These are phyloP conservation scores for Suillus subluteus DNA, from an alignment of 768 basidiomycete species.

Conservation along the genomic window DNA sequence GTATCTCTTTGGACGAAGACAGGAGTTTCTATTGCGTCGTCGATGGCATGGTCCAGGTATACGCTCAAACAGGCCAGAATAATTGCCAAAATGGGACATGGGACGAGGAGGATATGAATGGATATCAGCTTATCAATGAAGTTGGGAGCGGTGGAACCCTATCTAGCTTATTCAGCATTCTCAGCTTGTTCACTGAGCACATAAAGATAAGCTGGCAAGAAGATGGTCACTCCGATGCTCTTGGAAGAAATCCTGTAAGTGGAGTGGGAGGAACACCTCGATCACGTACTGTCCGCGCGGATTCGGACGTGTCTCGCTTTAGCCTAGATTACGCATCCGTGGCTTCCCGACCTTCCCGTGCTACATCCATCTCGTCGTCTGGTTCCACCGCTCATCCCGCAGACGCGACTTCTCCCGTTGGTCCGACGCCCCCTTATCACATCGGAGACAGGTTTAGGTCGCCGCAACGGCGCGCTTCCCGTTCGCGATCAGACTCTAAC, in stretches of 20 bases:
- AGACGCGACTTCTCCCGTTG: conserved; percentile 27
- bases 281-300: conserved; percentile 42
- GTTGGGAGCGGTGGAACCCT: conserved; percentile 95
- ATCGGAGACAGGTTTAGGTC: conserved; percentile 13
- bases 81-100: conserved; percentile 58
- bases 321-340: conserved; percentile 43
- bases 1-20: conserved; percentile 86
- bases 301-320: conserved; percentile 69
- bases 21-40: conserved; percentile 98
- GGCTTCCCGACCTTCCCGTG: conserved; percentile 36
- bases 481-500: conserved; percentile 28
- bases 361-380: conserved; percentile 66
- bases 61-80: conserved; percentile 67
- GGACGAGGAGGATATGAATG: conserved; percentile 90
- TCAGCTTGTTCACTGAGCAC: conserved; percentile 95
- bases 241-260: conserved; percentile 17
- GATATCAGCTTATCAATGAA: conserved; percentile 95
- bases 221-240: conserved; percentile 40
- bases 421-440: conserved; percentile 16
- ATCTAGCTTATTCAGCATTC: conserved; percentile 94
- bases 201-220: conserved; percentile 93
- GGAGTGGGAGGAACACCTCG: conserved; percentile 26
- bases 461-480: conserved; percentile 26
- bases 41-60: conserved; percentile 96
- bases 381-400: conserved; percentile 67